Conservation (phyloP, 2,329 filamentous ascomycete species). For the Botrytis squamosa region DNA sequence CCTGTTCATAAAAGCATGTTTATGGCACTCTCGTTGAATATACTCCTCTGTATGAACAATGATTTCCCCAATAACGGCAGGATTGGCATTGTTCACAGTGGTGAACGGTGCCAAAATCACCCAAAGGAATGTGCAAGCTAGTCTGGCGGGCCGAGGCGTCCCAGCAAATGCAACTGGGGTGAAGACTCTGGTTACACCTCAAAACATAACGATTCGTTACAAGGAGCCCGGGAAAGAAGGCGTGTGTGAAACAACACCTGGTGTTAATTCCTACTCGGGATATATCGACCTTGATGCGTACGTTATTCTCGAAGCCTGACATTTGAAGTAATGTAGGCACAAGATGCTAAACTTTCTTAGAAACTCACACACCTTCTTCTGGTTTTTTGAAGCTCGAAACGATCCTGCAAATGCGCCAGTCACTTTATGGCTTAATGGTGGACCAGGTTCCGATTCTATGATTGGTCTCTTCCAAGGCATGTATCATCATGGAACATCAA, state of each 20-base stretch:
- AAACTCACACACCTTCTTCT: constrained; percentile 46
- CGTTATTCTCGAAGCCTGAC: not conserved
- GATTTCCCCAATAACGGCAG: constrained; percentile 21
- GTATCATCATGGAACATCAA: not conserved
- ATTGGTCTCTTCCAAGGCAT: constrained; percentile 51
- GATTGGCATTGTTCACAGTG: constrained; percentile 23
- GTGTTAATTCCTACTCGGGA: constrained; percentile 36
- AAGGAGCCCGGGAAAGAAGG: constrained; percentile 45
- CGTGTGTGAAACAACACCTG: constrained; percentile 35
- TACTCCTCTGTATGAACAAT: constrained; percentile 4
- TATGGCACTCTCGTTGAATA: not conserved
- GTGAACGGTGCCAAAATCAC: constrained; percentile 24
- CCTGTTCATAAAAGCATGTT: too few species aligned
- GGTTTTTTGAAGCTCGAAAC: constrained; percentile 52
- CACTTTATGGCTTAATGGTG: constrained; percentile 55
- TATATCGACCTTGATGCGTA: constrained; percentile 34
- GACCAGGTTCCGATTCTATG: constrained; percentile 52
- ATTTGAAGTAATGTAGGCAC: constrained; percentile 15
- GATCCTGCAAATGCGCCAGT: constrained; percentile 48
- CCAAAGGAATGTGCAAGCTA: constrained; percentile 30
- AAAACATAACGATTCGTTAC: constrained; percentile 45
- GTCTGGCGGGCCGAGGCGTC: constrained; percentile 39
- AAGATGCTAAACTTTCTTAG: not conserved
- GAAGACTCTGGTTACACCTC: constrained; percentile 42
- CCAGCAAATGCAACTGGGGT: constrained; percentile 43